Percentiles rank a stretch among this genome's conserved stretches.
phyloP scores from a whole-genome alignment of 768 basidiomycete species.

The Imleria badia region DNA sequence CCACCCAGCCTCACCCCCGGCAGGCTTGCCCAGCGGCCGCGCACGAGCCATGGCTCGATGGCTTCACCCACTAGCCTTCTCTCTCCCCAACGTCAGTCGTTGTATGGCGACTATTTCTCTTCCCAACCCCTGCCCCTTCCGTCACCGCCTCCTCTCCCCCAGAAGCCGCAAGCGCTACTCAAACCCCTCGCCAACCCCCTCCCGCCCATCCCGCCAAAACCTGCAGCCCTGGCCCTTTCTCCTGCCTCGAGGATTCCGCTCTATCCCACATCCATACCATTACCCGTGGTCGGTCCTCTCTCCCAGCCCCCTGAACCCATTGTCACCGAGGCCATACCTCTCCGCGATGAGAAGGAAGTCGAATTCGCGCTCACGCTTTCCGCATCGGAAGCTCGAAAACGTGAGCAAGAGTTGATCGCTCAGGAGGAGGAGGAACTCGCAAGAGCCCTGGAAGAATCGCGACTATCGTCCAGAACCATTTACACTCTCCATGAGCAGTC shows the following conservation, averaged over 20 bases:
- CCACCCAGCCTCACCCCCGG: conserved; percentile 29
- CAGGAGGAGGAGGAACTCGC: conserved; percentile 68
- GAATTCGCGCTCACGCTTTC: conserved; percentile 50
- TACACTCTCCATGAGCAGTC: conserved; percentile 11
- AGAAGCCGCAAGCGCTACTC: conserved; percentile 27
- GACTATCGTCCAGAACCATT: conserved; percentile 16
- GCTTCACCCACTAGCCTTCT: conserved; percentile 3
- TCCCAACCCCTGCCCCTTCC: conserved; percentile 18
- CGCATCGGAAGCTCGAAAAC: conserved; percentile 37
- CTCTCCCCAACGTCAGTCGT: conserved; percentile 12
- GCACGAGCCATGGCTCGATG: conserved; percentile 7
- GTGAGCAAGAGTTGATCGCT: conserved; percentile 23
- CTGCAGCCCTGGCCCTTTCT: conserved; percentile 17
- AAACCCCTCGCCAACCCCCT: conserved; percentile 34
- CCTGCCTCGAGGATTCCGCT: conserved; percentile 29
- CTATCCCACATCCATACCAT: conserved; percentile 34
- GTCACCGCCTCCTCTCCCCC: conserved; percentile 32
- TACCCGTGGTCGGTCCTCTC: conserved; percentile 13
- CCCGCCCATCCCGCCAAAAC: conserved; percentile 45
- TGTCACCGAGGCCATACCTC: conserved; percentile 13
- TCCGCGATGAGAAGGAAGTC: conserved; percentile 44
- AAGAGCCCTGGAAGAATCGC: conserved; percentile 59
- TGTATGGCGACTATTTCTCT: conserved; percentile 32
- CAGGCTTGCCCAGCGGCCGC: conserved; percentile 8
- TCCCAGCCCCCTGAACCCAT: conserved; percentile 2